Base-by-base conservation (phyloP, 768 basidiomycete genomes). In the Boletus rufocinnamomeus region DNA sequence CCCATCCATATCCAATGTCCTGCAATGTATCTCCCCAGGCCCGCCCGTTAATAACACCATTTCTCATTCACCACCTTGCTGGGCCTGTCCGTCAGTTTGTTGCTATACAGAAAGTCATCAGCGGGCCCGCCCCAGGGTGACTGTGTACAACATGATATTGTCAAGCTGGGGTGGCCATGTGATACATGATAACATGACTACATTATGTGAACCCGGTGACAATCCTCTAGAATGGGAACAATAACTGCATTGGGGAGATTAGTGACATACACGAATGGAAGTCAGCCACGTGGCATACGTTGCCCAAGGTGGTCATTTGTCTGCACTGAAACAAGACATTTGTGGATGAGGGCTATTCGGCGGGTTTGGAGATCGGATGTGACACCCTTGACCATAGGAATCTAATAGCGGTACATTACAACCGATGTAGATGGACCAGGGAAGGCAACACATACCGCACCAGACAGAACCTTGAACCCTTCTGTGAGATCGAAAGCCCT, bases 381-480 rank as follows among this genome's bases (percentile, higher is more conserved):
- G 48, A 91, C 84, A 43, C 89, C 88, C 65, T 80, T 81, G 63
- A 90, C 81, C 79, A 88, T 83, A 61, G 89, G 89, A 60, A 92
- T 86, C 89, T 91, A 61, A 35, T 54, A 57, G 46, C 53, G 30
- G 56, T 54, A 50, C 17, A 8, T 60, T 64, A 63, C 49, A 59
- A 60, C 66, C 49, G 34, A 57, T 49, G 56, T 58, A 38, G 66
- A 58, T 52, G 56, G 52, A 57, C 58, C 38, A 52, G 9, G 28
- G 32, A 52, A 52, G 27, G 21, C 30, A 23, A 35, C 21, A 82
- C 87, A 63, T 70, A 91, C 89, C 55, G 87, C 88, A 51, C 89
- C 89, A 50, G 87, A 88, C 60, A 92, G 80, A 66, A 89, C 82
- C 66, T 85, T 88, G 78, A 89, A 91, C 6, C 88, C 89, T 76